Base-by-base conservation (phyloP, 2,329 filamentous ascomycete species). In the Trichoderma lentiforme region DNA sequence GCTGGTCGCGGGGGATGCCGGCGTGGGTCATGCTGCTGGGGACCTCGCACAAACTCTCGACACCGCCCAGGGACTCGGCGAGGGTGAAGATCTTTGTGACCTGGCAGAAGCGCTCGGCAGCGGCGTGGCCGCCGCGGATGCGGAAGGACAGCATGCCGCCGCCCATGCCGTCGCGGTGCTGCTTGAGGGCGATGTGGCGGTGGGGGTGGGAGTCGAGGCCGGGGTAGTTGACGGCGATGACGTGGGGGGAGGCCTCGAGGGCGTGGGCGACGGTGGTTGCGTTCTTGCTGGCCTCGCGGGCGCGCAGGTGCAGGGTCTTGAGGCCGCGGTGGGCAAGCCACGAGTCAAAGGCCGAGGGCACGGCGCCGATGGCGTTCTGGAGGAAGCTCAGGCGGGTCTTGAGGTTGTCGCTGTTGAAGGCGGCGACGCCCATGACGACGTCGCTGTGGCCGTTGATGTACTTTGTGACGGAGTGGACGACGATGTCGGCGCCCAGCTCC, bases 371-470 rank as follows among this genome's bases (percentile, higher is more conserved):
- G 76, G 96, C 96, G 84, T 99, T 99, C 82, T 99, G 96, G 51
- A 99, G 88, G 87, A 98, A 99, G 66, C 89, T 86, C 26, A 99
- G 89, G 56, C 93, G 90, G 74, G 91, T 85, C 80, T 91, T 90
- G 76, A 99, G 87, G 21, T 90, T 88, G 71, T 94, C 90, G 34
- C 92, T 93, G 87, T 98, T 98, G 88, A 97, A 97, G 65, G 96
- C 96, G 61, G 94, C 95, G 34, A 96, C 92, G 75, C 96, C 96
- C 96, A 99, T 99, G 78, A 98, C 91, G 9, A 99, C 96, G 81
- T 99, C 96, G 80, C 90, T 89, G 85, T 99, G 96, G 65, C 96
- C 96, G 82, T 98, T 98, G 85, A 99, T 98, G 85, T 98, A 99
- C 85, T 99, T 99, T 58, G 96, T 99, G 71, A 99, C 96, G 70